Evolutionary conservation across 2,329 filamentous ascomycete genomes (phyloP), one percentile per base, ranked within the genome.

Genomic region (Colletotrichum limetticola): DNA sequence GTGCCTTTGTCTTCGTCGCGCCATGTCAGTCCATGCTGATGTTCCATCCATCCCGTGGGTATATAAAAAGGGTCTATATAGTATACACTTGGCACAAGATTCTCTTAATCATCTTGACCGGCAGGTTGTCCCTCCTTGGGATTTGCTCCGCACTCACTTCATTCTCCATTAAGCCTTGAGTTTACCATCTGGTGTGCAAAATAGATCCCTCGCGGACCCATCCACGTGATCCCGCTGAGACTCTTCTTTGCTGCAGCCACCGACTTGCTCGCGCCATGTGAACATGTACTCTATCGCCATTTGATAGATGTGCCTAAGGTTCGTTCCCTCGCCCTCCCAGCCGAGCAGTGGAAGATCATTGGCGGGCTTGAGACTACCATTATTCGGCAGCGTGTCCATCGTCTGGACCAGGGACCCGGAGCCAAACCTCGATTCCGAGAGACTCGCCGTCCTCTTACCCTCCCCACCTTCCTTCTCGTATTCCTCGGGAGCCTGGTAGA

Each of bases 401-500:
- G 91, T 83, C 16, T 83, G 79, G 1, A 84, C 75, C 19, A 80
- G 77, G 11, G 87, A 85, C 2, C 83, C 82, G 4, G 28, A 75
- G 74, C 8, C 60, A 26, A 28, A 75, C 75, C 62, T 42, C 75
- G 75, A 35, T 32, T 53, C 79, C 76, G 65, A 76, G 72, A 49
- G 75, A 77, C n/a, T 80, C 77, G 11, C 78, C 74, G 14, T 77
- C 75, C 35, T 75, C 61, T 19, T 67, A 16, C 57, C 56, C 14
- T 75, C 76, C 16, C 77, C 77, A 1, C 77, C 77, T 9, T 79
- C 78, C 22, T 65, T 66, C 59, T 81, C 77, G 74, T 89, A 91
- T 77, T 92, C 95, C 80, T 98, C 95, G 0, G 95, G 95, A 1
- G 87, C 79, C 52, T 90, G 88, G 72, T 91, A 91, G 5, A 97